Percentiles rank a stretch among this genome's conserved stretches.
Conservation (phyloP, 257 asterid genomes). For the Solanum infundibuliforme region DNA sequence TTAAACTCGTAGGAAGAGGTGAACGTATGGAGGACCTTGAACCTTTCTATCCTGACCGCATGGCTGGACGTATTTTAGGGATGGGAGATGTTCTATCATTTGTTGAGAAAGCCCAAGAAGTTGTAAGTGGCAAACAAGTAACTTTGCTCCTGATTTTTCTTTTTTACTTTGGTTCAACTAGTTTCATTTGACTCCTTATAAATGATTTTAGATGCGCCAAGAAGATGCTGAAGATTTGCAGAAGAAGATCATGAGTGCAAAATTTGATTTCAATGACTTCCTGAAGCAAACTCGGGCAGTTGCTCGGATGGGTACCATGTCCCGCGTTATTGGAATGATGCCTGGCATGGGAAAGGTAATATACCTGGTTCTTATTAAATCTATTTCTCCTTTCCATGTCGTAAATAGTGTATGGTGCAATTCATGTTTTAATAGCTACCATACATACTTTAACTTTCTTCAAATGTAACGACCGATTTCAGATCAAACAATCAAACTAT, state of each 20-base stretch:
- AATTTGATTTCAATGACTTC: constrained; percentile 93
- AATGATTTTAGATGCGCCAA: constrained; percentile 64
- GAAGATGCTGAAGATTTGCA: constrained; percentile 98
- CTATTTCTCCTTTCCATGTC: neutral
- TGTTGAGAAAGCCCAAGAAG: constrained; percentile 99
- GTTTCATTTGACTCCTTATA: neutral
- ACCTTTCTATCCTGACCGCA: constrained; percentile 97
- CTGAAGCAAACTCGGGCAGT: constrained; percentile 95
- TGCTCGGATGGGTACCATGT: constrained; percentile 95
- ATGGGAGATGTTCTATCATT: constrained; percentile 98
- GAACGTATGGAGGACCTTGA: constrained; percentile 99
- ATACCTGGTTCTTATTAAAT: neutral
- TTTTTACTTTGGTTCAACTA: neutral
- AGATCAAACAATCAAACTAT: neutral
- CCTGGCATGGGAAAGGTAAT: constrained; percentile 97
- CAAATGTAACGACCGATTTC: neutral
- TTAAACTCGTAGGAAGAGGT: constrained; percentile 99
- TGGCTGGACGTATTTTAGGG: constrained; percentile 97
- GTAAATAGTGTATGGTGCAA: neutral
- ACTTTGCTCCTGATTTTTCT: neutral
- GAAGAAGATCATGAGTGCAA: constrained; percentile 94
- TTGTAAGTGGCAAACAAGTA: constrained; percentile 42
- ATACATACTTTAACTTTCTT: neutral
- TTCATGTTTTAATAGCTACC: neutral
- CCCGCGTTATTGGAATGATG: constrained; percentile 95